Evolutionary conservation across 805 yeast species (phyloP).

Genomic region (Candida namnaoensis): DNA sequence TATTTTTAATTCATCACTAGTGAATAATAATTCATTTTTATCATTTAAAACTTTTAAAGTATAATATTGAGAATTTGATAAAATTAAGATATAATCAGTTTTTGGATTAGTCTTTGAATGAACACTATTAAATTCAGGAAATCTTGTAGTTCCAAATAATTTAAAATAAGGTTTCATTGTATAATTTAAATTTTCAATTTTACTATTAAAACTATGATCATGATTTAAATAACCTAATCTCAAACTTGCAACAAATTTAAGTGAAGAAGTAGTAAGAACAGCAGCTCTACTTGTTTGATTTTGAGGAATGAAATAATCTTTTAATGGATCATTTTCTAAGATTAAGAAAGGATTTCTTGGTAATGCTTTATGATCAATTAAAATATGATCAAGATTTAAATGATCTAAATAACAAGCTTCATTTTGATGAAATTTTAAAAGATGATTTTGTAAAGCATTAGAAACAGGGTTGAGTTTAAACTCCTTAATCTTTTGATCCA

Average conservation of each 20-base stretch:
- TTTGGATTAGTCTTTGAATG: constrained; percentile 58
- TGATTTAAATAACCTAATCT: constrained; percentile 44
- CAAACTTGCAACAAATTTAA: constrained; percentile 56
- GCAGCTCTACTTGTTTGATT: constrained; percentile 64
- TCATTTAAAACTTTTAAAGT: constrained; percentile 78
- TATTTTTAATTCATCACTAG: constrained; percentile 55
- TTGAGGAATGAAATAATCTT: constrained; percentile 43
- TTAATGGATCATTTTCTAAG: constrained; percentile 65
- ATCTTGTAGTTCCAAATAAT: constrained; percentile 62
- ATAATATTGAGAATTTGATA: constrained; percentile 79
- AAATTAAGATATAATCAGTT: constrained; percentile 66
- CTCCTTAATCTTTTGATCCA: constrained; percentile 33
- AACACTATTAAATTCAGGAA: constrained; percentile 52
- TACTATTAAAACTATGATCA: constrained; percentile 45
- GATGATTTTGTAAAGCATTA: constrained; percentile 41
- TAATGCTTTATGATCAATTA: constrained; percentile 33
- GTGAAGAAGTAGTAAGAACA: constrained; percentile 52
- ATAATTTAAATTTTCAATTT: constrained; percentile 25
- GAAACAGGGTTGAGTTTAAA: constrained; percentile 36
- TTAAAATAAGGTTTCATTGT: constrained; percentile 64
- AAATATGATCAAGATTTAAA: constrained; percentile 27
- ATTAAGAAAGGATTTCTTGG: constrained; percentile 76
- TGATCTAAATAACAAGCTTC: constrained; percentile 48
- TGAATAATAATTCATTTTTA: constrained; percentile 53
- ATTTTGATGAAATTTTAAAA: constrained; percentile 33